Evolutionary conservation across 2,329 filamentous ascomycete genomes (phyloP), one percentile per base, ranked within the genome.

Genomic region (Alternaria panax): DNA sequence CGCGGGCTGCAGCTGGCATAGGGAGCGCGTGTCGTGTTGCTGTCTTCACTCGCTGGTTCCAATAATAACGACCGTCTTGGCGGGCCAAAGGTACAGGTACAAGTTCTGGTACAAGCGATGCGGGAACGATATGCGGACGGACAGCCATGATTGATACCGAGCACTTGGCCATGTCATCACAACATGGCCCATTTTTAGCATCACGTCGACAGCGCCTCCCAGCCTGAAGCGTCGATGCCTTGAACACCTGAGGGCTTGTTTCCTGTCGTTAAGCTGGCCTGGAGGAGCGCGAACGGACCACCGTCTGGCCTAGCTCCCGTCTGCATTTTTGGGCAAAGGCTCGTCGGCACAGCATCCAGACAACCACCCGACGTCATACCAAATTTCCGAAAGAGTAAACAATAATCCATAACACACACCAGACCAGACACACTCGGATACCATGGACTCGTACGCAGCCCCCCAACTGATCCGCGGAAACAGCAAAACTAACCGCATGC

Each of bases 391-490:
- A 18, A 4, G n/a, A 38, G 34, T 11, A 38, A 38, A 38, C 34
- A 38, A 38, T 38, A 38, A 18, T 38, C 34, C n/a, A 9, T 38
- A 38, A 20, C 24, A 51, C 45, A 46, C 41, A 25, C 51, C 51
- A n/a, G n/a, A n/a, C 51, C 20, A 43, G 12, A 51, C n/a, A 47
- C 16, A 30, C 8, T 25, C 46, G 16, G 25, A 42, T 57, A 57
- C 16, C 47, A 79, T 80, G 78, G 78, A 80, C 41, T 71, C 74
- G 78, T 80, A 72, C 25, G 75, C 57, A 28, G 32, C 16, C 14
- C 7, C n/a, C 34, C 56, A 42, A 24, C 40, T 32, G 52, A 2
- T 20, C 16, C 16, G 16, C 8, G 1, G 16, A 36, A 16, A 30
- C 40, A 4, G 24, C 42, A 38, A 27, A 50, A 54, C 67, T 71